A percentile compares a stretch with the other conserved stretches of the same genome.
phyloP scores from a whole-genome alignment of 805 yeast genomes.

The Wickerhamomyces hampshirensis region DNA sequence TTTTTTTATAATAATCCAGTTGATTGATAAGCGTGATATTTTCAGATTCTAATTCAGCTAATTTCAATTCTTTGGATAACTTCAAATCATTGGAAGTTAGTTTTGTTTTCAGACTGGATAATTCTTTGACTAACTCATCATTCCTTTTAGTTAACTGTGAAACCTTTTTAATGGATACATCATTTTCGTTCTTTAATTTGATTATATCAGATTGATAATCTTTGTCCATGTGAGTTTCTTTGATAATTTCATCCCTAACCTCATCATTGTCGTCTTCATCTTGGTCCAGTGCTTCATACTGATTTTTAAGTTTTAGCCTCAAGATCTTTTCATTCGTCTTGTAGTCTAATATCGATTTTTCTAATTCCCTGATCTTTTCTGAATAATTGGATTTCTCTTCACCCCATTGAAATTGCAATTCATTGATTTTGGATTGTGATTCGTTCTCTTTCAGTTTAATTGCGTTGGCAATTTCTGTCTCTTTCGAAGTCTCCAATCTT shows the following conservation, averaged over 20 bases:
- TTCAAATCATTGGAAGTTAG: conserved; percentile 37
- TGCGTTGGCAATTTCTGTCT: conserved; percentile 47
- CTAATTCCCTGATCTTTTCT: conserved; percentile 47
- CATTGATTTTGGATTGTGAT: conserved; percentile 61
- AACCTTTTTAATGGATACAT: conserved; percentile 60
- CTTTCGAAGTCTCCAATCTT: conserved; percentile 56
- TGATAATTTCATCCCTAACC: conserved; percentile 17
- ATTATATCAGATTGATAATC: conserved; percentile 33
- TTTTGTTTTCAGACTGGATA: conserved; percentile 47
- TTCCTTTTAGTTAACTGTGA: conserved; percentile 73
- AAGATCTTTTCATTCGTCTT: conserved; percentile 39
- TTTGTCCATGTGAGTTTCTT: conserved; percentile 1
- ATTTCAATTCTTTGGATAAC: conserved; percentile 37
- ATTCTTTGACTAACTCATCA: conserved; percentile 62
- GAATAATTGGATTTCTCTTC: conserved; percentile 48
- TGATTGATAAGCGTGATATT: conserved; percentile 58
- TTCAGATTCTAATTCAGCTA: conserved; percentile 60
- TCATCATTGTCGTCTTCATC: conserved; percentile 20
- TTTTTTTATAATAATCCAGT: conserved; percentile 44
- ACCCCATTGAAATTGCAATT: conserved; percentile 66
- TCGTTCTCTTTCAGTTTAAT: conserved; percentile 73
- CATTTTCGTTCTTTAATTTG: conserved; percentile 69
- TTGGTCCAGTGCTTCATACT: conserved; percentile 37
- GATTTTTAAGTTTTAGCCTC: conserved; percentile 40
- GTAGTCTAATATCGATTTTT: conserved; percentile 57